Evolutionary conservation across 768 basidiomycete genomes (phyloP).

Genomic region (Russula earlei): DNA sequence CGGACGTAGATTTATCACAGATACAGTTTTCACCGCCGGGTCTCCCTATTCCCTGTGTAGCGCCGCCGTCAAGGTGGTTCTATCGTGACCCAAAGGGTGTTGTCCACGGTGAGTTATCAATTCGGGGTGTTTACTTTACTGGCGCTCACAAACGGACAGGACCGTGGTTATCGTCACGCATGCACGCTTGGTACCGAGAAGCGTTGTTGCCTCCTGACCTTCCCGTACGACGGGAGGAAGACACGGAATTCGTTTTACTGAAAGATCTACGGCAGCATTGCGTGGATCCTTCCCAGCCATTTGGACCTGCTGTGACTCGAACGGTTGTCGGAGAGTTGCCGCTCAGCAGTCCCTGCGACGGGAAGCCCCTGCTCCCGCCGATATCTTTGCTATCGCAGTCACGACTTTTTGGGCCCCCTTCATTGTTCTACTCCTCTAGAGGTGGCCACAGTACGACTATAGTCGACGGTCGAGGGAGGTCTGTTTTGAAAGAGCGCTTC

Average conservation of each 20-base stretch:
- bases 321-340: constrained; percentile 23
- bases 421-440: constrained; percentile 80
- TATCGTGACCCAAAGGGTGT: constrained; percentile 77
- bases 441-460: constrained; percentile 84
- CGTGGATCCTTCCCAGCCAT: constrained; percentile 75
- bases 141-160: constrained; percentile 33
- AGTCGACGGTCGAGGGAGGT: constrained; percentile 77
- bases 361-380: constrained; percentile 54
- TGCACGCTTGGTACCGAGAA: constrained; percentile 87
- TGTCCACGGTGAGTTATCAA: constrained; percentile 52
- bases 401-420: constrained; percentile 77
- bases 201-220: constrained; percentile 74
- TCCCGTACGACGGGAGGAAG: constrained; percentile 71
- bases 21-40: constrained; percentile 73
- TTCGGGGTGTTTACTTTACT: neutral
- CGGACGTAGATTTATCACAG: constrained; percentile 41
- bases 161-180: constrained; percentile 79
- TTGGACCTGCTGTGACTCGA: constrained; percentile 37
- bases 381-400: constrained; percentile 74
- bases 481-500: constrained; percentile 73
- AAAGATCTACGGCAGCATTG: constrained; percentile 70
- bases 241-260: constrained; percentile 54
- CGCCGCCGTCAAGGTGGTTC: constrained; percentile 67
- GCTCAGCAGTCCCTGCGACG: constrained; percentile 28
- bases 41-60: constrained; percentile 58